These are phyloP conservation scores for Candida schatavii DNA, from an alignment of 805 yeast species.

Conservation along the genomic window DNA sequence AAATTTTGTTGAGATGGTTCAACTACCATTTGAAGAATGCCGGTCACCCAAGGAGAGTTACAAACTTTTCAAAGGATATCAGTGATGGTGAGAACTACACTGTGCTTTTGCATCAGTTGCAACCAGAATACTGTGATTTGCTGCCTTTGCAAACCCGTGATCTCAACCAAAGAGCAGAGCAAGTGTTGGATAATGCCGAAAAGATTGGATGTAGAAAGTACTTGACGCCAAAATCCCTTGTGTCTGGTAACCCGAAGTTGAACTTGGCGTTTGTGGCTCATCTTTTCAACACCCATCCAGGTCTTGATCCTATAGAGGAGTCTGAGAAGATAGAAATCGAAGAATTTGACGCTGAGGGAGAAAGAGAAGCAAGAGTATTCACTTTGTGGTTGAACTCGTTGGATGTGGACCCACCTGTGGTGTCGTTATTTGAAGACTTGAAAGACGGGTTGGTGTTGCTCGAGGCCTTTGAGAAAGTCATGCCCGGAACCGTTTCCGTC, in stretches of 20 bases:
- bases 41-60: constrained; percentile 79
- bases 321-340: constrained; percentile 90
- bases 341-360: constrained; percentile 99
- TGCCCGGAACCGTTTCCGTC: constrained; percentile 85
- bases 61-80: constrained; percentile 84
- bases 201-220: constrained; percentile 90
- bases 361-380: constrained; percentile 97
- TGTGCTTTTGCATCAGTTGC: constrained; percentile 80
- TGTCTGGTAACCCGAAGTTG: constrained; percentile 94
- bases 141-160: constrained; percentile 80
- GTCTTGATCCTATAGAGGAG: constrained; percentile 93
- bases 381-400: constrained; percentile 96
- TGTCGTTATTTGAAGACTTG: constrained; percentile 86
- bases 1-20: constrained; percentile 94
- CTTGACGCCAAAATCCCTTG: constrained; percentile 88
- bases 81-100: constrained; percentile 96
- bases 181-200: constrained; percentile 83
- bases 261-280: constrained; percentile 97
- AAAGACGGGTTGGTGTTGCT: constrained; percentile 87
- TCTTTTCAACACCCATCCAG: constrained; percentile 94
- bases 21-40: constrained; percentile 95
- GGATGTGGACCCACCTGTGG: constrained; percentile 94
- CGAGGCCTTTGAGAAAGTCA: constrained; percentile 93
- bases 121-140: constrained; percentile 76
- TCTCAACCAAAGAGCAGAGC: constrained; percentile 78